These are phyloP conservation scores for Backusella tuberculispora DNA, from an alignment of 192 early-diverging fungal genomes.

Conservation along the genomic window DNA sequence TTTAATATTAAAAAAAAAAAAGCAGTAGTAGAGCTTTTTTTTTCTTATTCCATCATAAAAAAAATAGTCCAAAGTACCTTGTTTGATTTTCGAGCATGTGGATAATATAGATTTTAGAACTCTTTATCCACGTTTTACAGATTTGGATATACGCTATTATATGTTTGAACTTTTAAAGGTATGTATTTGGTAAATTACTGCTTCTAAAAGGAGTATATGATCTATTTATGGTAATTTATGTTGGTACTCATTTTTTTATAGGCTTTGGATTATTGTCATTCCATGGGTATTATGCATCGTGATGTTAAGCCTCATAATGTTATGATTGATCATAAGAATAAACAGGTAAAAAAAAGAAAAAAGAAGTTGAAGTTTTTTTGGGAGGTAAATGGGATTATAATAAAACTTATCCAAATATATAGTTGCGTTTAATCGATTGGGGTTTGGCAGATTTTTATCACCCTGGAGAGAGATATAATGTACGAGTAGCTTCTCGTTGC, in stretches of 20 bases:
- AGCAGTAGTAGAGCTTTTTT: not conserved
- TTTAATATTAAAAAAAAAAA: not conserved
- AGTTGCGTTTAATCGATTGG: constrained; percentile 98
- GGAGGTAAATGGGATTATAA: not conserved
- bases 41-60: not conserved
- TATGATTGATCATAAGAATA: constrained; percentile 98
- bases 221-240: not conserved
- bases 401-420: not conserved
- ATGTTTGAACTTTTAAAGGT: constrained; percentile 96
- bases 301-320: constrained; percentile 99
- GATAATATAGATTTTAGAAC: constrained; percentile 98
- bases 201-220: not conserved
- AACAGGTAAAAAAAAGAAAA: constrained; percentile 52
- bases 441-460: constrained; percentile 99
- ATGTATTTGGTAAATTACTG: not conserved
- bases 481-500: constrained; percentile 97
- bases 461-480: constrained; percentile 95
- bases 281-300: constrained; percentile 98
- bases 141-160: constrained; percentile 96
- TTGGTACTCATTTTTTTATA: constrained; percentile 26
- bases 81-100: constrained; percentile 94
- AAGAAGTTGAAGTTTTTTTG: not conserved
- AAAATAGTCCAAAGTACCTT: constrained; percentile 90
- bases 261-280: constrained; percentile 98
- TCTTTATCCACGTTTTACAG: constrained; percentile 93